Base-by-base conservation (phyloP, 306 rosid species). In the Cucumis cinereus region DNA sequence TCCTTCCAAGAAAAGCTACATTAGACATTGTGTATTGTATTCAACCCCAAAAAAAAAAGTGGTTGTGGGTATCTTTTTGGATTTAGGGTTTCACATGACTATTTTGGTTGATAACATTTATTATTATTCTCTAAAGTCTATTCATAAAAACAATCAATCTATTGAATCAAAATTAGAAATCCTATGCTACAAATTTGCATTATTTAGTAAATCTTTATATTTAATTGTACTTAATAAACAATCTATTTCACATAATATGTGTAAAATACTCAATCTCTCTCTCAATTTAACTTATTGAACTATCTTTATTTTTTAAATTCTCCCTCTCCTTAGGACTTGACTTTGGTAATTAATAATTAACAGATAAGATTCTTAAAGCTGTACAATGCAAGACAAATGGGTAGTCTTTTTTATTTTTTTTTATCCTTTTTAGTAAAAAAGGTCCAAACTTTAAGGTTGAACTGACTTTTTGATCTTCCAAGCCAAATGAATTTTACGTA, bases 1-100 rank as follows among this genome's bases (percentile, higher is more conserved):
- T 47, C 16, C 75, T 70, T 47, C 7, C 75, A 70, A 70, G 75
- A 26, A 70, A 70, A 47, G 75, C 52, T 7, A 70, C n/a, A 26
- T 26, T 20, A 12, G 53, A 49, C 19, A 43, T 43, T 43, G 49
- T 43, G 49, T 43, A 43, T 43, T 10, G 49, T 43, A 43, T 30
- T 30, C 35, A 30, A 30, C 35, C 5, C 35, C 5, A 15, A 14
- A 15, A 3, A 16, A 2, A 30, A 33, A 36, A 16, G 69, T 7
- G 45, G 43, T 0, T 62, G 12, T 33, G 12, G 13, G 12, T 63
- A 19, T 8, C 0, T 33, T 62, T 63, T 63, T 63, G 1, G 2
- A 62, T 33, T 16, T 30, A 16, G 38, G 12, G 50, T 19, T 38
- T 64, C 72, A 64, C 50, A 64, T 38, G 72, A 64, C 28, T 40